Percentiles rank a stretch among this genome's conserved stretches.
phyloP scores from a whole-genome alignment of 192 early-diverging fungal species.

The Coemansia sp. region DNA sequence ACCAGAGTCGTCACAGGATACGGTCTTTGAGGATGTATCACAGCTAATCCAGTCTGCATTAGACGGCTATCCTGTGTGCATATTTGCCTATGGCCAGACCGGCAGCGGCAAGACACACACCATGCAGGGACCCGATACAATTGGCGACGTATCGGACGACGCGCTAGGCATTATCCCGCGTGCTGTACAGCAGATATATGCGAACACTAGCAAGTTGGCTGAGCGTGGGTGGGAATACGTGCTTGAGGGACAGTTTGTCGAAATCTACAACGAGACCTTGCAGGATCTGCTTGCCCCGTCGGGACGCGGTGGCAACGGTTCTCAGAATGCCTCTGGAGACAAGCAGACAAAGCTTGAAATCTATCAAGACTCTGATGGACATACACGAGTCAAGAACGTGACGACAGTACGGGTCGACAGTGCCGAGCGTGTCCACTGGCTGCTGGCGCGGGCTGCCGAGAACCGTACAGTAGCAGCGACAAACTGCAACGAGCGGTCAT shows the following conservation, averaged over 20 bases:
- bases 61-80: conserved; percentile 96
- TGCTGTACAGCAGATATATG: conserved; percentile 88
- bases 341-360: conserved; percentile 78
- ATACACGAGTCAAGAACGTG: conserved; percentile 75
- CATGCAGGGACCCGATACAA: conserved; percentile 65
- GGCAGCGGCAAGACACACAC: conserved; percentile 89
- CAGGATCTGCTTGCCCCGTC: conserved; percentile 71
- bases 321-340: conserved; percentile 14
- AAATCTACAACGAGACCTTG: conserved; percentile 95
- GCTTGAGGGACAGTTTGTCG: conserved; percentile 86
- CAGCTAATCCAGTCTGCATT: conserved; percentile 93
- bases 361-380: conserved; percentile 72
- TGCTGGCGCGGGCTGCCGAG: conserved; percentile 71
- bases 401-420: conserved; percentile 69
- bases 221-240: conserved; percentile 85
- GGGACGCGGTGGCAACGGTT: conserved; percentile 8
- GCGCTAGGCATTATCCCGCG: conserved; percentile 90
- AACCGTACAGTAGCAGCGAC: conserved; percentile 92
- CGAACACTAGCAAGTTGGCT: conserved; percentile 63
- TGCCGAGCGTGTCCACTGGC: conserved; percentile 66
- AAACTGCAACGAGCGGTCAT: conserved; percentile 90
- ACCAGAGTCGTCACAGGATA: conserved; percentile 62
- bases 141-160: conserved; percentile 20
- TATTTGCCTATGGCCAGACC: conserved; percentile 98
- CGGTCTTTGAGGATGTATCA: conserved; percentile 93